Conservation (phyloP, 2,329 filamentous ascomycete genomes). For the Clarireedia paspali region DNA sequence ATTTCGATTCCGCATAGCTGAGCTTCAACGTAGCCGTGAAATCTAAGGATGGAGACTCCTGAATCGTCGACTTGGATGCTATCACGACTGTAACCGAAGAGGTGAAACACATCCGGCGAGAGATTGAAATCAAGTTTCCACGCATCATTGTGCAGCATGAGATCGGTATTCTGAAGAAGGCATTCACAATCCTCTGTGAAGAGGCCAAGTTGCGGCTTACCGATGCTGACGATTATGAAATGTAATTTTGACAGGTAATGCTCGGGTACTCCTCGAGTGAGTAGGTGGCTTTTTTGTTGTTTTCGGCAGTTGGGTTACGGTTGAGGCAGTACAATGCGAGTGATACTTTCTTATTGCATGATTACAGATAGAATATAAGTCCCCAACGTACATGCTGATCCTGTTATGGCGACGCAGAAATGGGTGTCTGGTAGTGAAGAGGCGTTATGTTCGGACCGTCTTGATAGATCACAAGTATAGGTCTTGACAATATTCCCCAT, state of each 20-base stretch:
- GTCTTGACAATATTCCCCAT: slow-evolving; percentile 6
- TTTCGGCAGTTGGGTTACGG: slow-evolving; percentile 22
- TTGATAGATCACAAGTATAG: slow-evolving; percentile 7
- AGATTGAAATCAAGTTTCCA: slow-evolving; percentile 35
- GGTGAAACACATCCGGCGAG: slow-evolving; percentile 5
- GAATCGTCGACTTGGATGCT: background rate
- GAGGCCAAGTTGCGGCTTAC: background rate
- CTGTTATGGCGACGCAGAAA: slow-evolving; percentile 34
- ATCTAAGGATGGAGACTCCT: background rate
- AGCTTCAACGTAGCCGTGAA: background rate
- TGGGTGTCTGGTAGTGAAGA: background rate
- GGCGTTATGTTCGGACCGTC: background rate
- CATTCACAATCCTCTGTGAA: background rate
- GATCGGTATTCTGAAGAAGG: background rate
- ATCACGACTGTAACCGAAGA: background rate
- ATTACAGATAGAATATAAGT: slow-evolving; percentile 38
- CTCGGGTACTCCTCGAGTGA: background rate
- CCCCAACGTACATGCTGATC: slow-evolving; percentile 42
- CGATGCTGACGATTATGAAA: background rate
- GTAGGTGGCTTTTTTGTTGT: background rate
- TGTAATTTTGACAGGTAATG: background rate
- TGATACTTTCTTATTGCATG: slow-evolving; percentile 26
- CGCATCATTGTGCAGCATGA: slow-evolving; percentile 14
- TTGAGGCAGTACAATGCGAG: slow-evolving; percentile 43
- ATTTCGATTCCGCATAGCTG: slow-evolving; percentile 23